Conservation (phyloP, 2,329 filamentous ascomycete genomes). For the Calcarisporium arbuscula region DNA sequence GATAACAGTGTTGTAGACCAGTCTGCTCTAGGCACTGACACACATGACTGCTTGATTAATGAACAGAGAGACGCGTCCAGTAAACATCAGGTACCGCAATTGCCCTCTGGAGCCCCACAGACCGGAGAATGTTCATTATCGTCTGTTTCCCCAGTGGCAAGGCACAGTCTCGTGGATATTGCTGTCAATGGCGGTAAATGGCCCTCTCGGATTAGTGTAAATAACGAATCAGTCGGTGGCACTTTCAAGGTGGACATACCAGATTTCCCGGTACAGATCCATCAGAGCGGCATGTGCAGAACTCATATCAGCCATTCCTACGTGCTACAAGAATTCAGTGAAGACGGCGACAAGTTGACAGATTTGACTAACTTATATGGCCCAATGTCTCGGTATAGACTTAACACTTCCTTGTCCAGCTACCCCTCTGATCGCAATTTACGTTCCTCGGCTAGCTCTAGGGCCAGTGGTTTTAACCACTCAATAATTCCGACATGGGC, state of each 20-base stretch:
- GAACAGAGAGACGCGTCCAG: too few species aligned
- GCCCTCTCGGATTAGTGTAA: background rate
- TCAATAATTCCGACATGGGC: slow-evolving; percentile 49
- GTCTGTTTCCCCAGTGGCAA: too few species aligned
- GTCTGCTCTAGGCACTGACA: too few species aligned
- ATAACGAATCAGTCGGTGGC: too few species aligned
- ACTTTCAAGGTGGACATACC: slow-evolving; percentile 34
- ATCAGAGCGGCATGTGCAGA: too few species aligned
- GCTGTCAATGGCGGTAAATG: background rate
- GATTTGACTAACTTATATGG: slow-evolving; percentile 49
- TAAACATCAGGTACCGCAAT: too few species aligned
- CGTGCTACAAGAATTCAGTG: slow-evolving; percentile 52
- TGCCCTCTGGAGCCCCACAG: too few species aligned
- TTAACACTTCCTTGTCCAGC: slow-evolving; percentile 45
- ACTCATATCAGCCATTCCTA: slow-evolving; percentile 32
- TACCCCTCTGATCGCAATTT: slow-evolving; percentile 45
- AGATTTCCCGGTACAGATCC: slow-evolving; percentile 29
- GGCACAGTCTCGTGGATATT: too few species aligned
- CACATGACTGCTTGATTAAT: too few species aligned
- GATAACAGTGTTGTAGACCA: too few species aligned
- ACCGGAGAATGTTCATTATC: too few species aligned
- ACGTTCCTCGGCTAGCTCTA: slow-evolving; percentile 45
- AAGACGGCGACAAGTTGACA: slow-evolving; percentile 57
- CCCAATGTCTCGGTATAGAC: slow-evolving; percentile 46
- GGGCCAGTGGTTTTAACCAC: slow-evolving; percentile 38